These are phyloP conservation scores for Creolimax fragrantissima DNA, from an alignment of 78 protist genomes.

Conservation along the genomic window DNA sequence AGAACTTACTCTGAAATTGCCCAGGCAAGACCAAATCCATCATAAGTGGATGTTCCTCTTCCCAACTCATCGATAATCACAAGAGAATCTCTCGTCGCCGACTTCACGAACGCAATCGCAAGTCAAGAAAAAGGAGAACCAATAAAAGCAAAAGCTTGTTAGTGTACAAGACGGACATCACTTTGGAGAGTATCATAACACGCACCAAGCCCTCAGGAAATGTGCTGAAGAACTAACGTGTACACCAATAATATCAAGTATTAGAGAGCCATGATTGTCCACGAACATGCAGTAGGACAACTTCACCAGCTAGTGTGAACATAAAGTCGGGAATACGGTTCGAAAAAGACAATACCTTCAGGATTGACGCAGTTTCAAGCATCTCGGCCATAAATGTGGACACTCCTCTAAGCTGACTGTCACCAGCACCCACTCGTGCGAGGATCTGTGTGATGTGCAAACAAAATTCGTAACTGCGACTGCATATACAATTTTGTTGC, in stretches of 20 bases:
- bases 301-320: no score
- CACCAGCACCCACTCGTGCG: constrained; percentile 96
- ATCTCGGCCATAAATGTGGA: constrained; percentile 98
- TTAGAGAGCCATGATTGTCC: no score
- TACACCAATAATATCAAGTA: no score
- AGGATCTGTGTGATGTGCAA: constrained; percentile 72
- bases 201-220: no score
- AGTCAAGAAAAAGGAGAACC: neutral
- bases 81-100: constrained; percentile 73
- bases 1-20: constrained; percentile 84
- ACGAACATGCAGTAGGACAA: no score
- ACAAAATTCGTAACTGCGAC: no score
- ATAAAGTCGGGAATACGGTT: no score
- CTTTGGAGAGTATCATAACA: neutral
- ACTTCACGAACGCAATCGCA: neutral
- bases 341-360: no score
- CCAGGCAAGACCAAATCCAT: constrained; percentile 97
- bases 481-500: no score
- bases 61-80: constrained; percentile 98
- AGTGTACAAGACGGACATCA: neutral
- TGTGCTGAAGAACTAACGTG: no score
- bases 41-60: constrained; percentile 96
- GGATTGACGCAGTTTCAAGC: constrained; percentile 90
- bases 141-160: neutral
- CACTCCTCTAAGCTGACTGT: constrained; percentile 83